Evolutionary conservation across 306 rosid species (phyloP).

Genomic region (Adenanthera pavonina): DNA sequence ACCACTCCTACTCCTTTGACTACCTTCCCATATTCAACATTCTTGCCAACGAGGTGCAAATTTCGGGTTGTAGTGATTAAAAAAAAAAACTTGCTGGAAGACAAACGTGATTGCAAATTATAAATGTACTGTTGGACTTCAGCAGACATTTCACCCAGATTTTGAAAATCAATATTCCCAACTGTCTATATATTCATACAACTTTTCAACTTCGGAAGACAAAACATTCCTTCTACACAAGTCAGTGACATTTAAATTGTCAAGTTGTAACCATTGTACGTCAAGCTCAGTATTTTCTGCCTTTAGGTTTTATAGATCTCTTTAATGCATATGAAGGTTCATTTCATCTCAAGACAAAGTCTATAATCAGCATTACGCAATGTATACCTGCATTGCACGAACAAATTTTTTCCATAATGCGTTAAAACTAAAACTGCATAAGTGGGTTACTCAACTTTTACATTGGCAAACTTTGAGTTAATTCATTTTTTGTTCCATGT

Average conservation of each 20-base stretch:
- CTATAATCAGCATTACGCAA: slow-evolving; percentile 92
- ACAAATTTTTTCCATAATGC: slow-evolving; percentile 33
- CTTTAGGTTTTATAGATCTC: slow-evolving; percentile 55
- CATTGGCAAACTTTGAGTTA: no score
- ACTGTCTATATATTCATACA: slow-evolving; percentile 31
- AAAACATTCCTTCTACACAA: slow-evolving; percentile 53
- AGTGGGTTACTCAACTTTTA: no score
- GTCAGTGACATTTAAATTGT: slow-evolving; percentile 60
- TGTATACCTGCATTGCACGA: slow-evolving; percentile 69
- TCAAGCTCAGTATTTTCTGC: slow-evolving; percentile 50
- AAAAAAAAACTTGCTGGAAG: slow-evolving; percentile 61
- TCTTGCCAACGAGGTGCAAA: slow-evolving; percentile 85
- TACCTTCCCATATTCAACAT: slow-evolving; percentile 90
- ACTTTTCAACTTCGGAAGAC: slow-evolving; percentile 53
- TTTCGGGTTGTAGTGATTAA: slow-evolving; percentile 85
- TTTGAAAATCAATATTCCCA: slow-evolving; percentile 62
- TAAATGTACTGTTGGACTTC: slow-evolving; percentile 79
- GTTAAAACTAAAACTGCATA: slow-evolving; percentile 27
- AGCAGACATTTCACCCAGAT: slow-evolving; percentile 70
- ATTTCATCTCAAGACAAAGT: slow-evolving; percentile 72
- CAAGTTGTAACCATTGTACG: slow-evolving; percentile 64
- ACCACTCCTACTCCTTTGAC: slow-evolving; percentile 92
- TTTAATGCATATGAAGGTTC: slow-evolving; percentile 64
- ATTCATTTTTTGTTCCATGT: no score
- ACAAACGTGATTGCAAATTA: slow-evolving; percentile 75